phyloP scores from a whole-genome alignment of 2,329 filamentous ascomycete genomes.

The Ophiosphaerella korrae region DNA sequence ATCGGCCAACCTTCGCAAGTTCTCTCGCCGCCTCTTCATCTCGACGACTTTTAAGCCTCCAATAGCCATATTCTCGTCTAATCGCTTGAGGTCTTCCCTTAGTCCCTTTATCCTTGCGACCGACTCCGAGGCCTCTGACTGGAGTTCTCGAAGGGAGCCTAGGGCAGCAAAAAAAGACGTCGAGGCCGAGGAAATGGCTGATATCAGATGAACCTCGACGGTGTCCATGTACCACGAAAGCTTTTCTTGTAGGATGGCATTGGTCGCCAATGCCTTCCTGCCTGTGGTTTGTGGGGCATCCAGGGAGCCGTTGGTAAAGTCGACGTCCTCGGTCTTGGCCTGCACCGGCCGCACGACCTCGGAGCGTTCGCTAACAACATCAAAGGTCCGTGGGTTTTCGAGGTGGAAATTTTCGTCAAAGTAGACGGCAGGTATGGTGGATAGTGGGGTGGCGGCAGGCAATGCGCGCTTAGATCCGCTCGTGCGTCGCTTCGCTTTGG shows the following conservation, averaged over 20 bases:
- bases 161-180: slow-evolving; percentile 95
- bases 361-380: slow-evolving; percentile 93
- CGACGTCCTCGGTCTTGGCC: slow-evolving; percentile 51
- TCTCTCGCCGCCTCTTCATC: slow-evolving; percentile 79
- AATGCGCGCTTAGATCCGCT: slow-evolving; percentile 63
- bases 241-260: slow-evolving; percentile 97
- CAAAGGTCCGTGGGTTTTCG: slow-evolving; percentile 94
- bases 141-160: slow-evolving; percentile 86
- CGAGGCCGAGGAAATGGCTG: slow-evolving; percentile 92
- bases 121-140: slow-evolving; percentile 89
- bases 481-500: slow-evolving; percentile 55
- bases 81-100: slow-evolving; percentile 74
- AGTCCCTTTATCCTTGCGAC: slow-evolving; percentile 83
- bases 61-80: slow-evolving; percentile 86
- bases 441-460: slow-evolving; percentile 81
- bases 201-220: slow-evolving; percentile 94
- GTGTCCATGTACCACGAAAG: slow-evolving; percentile 99
- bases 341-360: slow-evolving; percentile 80
- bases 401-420: slow-evolving; percentile 95
- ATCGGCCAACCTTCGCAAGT: slow-evolving; percentile 79
- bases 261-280: slow-evolving; percentile 88
- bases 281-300: slow-evolving; percentile 60
- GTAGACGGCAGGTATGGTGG: slow-evolving; percentile 90
- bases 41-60: slow-evolving; percentile 85
- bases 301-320: slow-evolving; percentile 64